Evolutionary conservation across 1,284 basidiomycete genomes (phyloP).

Genomic region (Grifola frondosa): DNA sequence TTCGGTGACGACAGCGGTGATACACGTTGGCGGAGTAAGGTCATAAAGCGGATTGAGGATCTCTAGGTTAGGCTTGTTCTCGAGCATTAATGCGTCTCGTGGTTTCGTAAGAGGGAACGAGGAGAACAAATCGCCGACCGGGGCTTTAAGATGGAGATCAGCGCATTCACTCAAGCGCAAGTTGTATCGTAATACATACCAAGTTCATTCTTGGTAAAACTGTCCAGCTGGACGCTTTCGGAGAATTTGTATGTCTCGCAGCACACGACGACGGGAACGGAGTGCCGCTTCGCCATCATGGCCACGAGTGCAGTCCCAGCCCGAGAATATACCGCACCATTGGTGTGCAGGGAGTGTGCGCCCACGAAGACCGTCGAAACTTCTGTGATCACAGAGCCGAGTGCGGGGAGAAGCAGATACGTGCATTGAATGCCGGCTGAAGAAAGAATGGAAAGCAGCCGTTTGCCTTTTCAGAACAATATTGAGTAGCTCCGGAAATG

Average conservation of each 20-base stretch:
- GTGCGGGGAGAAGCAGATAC: conserved; percentile 88
- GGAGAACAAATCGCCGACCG: conserved; percentile 36
- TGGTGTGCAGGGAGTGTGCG: conserved; percentile 91
- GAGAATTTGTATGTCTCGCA: conserved; percentile 99
- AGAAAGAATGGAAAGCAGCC: conserved; percentile 72
- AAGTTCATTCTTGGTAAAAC: conserved; percentile 94
- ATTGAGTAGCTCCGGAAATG: conserved; percentile 3
- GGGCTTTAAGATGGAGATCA: conserved; percentile 27
- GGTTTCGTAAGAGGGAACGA: conserved; percentile 37
- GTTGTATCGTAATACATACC: conserved; percentile 46
- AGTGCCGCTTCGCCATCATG: conserved; percentile 90
- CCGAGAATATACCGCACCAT: conserved; percentile 92
- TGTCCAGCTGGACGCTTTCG: conserved; percentile 91
- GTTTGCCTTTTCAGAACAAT: conserved; percentile 59
- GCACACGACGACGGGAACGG: conserved; percentile 93
- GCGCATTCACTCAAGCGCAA: neutral
- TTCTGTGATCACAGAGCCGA: conserved; percentile 80
- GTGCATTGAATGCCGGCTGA: conserved; percentile 82
- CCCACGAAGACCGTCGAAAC: conserved; percentile 88
- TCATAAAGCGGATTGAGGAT: conserved; percentile 88
- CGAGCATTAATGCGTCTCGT: conserved; percentile 37
- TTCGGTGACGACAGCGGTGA: conserved; percentile 96
- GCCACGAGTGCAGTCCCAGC: conserved; percentile 95
- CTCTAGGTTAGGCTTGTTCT: conserved; percentile 54
- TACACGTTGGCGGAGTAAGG: conserved; percentile 83